Percentiles rank a stretch among this genome's conserved stretches.
phyloP scores from a whole-genome alignment of 1,284 basidiomycete genomes.

The Ustilago xerochloae region DNA sequence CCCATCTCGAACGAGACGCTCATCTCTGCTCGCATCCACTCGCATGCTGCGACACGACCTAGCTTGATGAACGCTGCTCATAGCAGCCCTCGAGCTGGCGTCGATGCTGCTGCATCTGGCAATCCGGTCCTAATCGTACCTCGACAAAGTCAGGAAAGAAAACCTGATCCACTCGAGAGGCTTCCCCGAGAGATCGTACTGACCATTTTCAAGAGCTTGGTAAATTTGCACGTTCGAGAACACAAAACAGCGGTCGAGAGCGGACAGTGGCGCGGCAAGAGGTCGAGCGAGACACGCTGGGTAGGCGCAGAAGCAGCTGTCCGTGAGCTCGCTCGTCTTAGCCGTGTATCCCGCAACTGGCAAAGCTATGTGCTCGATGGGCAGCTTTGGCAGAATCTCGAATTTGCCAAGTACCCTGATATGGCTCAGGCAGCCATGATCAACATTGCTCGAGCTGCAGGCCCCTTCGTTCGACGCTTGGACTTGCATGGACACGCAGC shows the following conservation, averaged over 20 bases:
- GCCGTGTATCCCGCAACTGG: conserved; percentile 85
- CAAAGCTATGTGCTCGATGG: conserved; percentile 83
- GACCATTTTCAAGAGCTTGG: conserved; percentile 27
- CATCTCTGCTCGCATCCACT: conserved; percentile 42
- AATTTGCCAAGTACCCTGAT: conserved; percentile 72
- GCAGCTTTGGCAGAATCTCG: conserved; percentile 77
- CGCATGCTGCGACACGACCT: conserved; percentile 10
- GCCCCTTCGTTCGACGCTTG: conserved; percentile 77
- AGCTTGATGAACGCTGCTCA: conserved; percentile 28
- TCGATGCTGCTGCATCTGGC: conserved; percentile 18
- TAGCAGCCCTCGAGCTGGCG: conserved; percentile 34
- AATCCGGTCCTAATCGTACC: conserved; percentile 25
- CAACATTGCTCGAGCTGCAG: conserved; percentile 58
- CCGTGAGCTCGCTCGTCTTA: conserved; percentile 42
- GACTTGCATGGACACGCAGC: conserved; percentile 77
- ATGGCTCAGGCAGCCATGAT: conserved; percentile 42
- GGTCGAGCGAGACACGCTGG: conserved; percentile 30
- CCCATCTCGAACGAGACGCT: conserved; percentile 34
- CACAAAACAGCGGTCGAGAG: conserved; percentile 14
- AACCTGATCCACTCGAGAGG: conserved; percentile 20
- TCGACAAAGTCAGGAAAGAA: conserved; percentile 16
- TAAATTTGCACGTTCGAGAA: conserved; percentile 31
- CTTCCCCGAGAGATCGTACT: conserved; percentile 42
- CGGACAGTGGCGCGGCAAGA: conserved; percentile 35
- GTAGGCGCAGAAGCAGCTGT: conserved; percentile 31